Percentiles rank a stretch among this genome's conserved stretches.
Evolutionary conservation across 441 rosid genomes (phyloP).

Genomic region (Gossypium armourianum): DNA sequence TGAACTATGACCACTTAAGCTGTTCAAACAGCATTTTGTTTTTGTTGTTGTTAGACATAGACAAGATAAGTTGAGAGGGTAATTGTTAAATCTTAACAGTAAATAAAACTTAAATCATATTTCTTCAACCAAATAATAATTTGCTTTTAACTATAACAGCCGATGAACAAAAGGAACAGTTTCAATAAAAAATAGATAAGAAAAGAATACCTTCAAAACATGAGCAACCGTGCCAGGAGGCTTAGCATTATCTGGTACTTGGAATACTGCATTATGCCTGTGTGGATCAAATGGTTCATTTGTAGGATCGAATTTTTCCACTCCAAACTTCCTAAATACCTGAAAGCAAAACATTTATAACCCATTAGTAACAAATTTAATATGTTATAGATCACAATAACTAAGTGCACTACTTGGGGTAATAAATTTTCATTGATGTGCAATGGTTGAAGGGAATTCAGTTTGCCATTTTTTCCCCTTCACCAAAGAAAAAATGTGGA

Average conservation of each 20-base stretch:
- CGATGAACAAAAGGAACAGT: neutral
- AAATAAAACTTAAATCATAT: neutral
- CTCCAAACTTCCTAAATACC: constrained; percentile 65
- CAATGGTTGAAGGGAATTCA: neutral
- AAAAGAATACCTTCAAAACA: constrained; percentile 59
- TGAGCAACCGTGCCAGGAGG: constrained; percentile 76
- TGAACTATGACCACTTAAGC: neutral
- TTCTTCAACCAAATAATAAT: neutral
- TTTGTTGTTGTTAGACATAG: neutral
- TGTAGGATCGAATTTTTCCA: constrained; percentile 64
- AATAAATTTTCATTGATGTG: neutral
- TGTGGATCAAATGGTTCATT: constrained; percentile 87
- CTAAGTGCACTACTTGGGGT: neutral
- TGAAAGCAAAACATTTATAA: constrained; percentile 22
- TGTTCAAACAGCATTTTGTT: neutral
- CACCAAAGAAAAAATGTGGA: neutral
- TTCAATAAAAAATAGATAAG: neutral
- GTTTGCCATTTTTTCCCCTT: neutral
- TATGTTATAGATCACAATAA: neutral
- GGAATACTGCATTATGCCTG: constrained; percentile 70
- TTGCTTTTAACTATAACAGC: neutral
- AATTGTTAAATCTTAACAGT: neutral
- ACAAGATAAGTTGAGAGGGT: neutral
- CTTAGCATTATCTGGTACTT: constrained; percentile 70
- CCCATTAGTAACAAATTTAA: neutral